Base-by-base conservation (phyloP, 2,329 filamentous ascomycete genomes). In the Diatrype stigma region DNA sequence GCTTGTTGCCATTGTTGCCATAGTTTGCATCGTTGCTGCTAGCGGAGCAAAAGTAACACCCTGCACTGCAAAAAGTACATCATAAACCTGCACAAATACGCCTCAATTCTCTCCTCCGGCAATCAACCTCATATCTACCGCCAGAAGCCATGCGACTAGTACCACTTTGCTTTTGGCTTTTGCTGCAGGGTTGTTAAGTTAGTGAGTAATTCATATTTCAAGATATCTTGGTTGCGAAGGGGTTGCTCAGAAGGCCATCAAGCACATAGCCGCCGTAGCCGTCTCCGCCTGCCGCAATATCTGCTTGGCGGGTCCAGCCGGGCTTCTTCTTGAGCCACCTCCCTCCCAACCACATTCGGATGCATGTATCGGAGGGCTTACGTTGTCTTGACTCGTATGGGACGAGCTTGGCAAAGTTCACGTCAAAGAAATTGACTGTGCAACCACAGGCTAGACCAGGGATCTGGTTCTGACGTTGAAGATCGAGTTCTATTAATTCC, bases 391-490 rank as follows among this genome's bases (percentile, higher is more conserved):
- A 75, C 58, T 75, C 69, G 47, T 70, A 66, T 1, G 75, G 74
- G 1, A 77, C 74, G 6, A 77, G 64, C 50, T 71, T 74, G 48
- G 74, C 73, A 53, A 76, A 76, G 50, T 73, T 70, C 53, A 67
- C 70, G 55, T 77, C 74, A 10, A 77, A 61, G 2, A 65, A 59
- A 23, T 70, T 75, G 2, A 68, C 67, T n/a, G 76, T 70, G 56
- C 73, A 77, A 5, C 65, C 66, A 58, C 74, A 77, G 5, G 61
- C 48, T 4, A 60, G 58, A 8, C 60, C 57, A 1, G 62, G 62
- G 37, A 67, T 63, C 37, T 59, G 56, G n/a, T 60, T 63, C 54
- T 75, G 71, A 28, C 65, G 63, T 32, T 62, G 53, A 32, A 77
- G 60, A 48, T 74, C 73, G 28, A 62, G 53, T 14, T 70, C 68